phyloP scores from a whole-genome alignment of 495 filamentous ascomycete genomes.

The Neurospora tetrasperma region DNA sequence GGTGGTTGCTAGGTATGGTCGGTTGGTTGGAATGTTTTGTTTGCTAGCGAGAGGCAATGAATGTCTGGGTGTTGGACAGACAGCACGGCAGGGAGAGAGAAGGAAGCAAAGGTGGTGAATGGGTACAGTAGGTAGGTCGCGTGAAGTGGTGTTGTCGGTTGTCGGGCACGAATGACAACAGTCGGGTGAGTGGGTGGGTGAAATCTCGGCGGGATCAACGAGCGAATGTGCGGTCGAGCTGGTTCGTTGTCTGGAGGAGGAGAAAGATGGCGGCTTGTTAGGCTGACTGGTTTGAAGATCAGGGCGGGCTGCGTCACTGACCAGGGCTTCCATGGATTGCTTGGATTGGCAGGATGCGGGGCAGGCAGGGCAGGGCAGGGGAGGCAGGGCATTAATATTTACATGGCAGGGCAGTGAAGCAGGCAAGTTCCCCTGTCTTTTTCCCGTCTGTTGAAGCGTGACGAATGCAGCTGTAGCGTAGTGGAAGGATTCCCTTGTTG shows the following conservation, averaged over 20 bases:
- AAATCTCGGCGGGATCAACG: not conserved
- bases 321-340: not conserved
- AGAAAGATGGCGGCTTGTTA: not conserved
- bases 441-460: not conserved
- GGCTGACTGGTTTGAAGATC: not conserved
- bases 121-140: not conserved
- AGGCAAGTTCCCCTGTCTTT: not conserved
- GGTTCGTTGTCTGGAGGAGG: not conserved
- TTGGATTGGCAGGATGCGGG: not conserved
- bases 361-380: not conserved
- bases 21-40: not conserved
- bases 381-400: not conserved
- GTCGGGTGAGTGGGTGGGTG: not conserved
- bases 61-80: not conserved
- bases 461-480: too few relatives aligned
- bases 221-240: not conserved
- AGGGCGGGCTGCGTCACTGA: not conserved
- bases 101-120: not conserved
- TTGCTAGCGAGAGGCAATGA: not conserved
- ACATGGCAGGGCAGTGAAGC: not conserved
- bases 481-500: too few relatives aligned
- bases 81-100: not conserved
- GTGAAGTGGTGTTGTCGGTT: not conserved
- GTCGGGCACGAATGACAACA: not conserved
- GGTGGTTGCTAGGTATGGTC: not conserved